phyloP scores from a whole-genome alignment of 345 rosid species.

The Gynandropsis gynandra region DNA sequence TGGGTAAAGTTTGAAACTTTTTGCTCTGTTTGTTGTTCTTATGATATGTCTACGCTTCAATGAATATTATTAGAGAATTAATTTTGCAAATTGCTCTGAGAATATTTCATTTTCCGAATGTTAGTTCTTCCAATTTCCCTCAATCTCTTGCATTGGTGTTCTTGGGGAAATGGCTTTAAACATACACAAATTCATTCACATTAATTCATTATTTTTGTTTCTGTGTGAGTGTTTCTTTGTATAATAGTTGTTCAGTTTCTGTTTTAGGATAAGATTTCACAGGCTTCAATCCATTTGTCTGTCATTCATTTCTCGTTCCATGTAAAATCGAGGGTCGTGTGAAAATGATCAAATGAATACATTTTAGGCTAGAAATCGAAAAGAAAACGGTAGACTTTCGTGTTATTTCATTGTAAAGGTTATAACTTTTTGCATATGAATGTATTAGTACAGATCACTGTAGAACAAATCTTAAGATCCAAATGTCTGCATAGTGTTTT shows the following conservation, averaged over 20 bases:
- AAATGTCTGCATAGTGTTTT: no score
- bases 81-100: neutral
- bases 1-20: slow-evolving; percentile 1
- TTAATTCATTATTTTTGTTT: neutral
- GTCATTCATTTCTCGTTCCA: neutral
- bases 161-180: no score
- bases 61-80: neutral
- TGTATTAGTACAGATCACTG: no score
- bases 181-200: neutral
- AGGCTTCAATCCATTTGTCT: neutral
- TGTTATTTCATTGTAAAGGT: neutral
- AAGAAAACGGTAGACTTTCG: neutral
- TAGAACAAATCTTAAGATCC: no score
- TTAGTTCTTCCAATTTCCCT: neutral
- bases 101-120: neutral
- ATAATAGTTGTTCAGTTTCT: neutral
- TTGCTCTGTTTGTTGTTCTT: neutral
- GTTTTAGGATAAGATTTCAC: neutral
- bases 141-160: neutral
- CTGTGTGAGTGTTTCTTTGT: neutral
- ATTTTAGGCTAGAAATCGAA: neutral
- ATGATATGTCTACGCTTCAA: neutral
- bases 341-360: neutral
- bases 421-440: neutral
- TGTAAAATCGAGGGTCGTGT: neutral